Percentiles rank a stretch among this genome's conserved stretches.
These are phyloP conservation scores for Kodamaea alishanica DNA, from an alignment of 1,139 yeast genomes.

Conservation along the genomic window DNA sequence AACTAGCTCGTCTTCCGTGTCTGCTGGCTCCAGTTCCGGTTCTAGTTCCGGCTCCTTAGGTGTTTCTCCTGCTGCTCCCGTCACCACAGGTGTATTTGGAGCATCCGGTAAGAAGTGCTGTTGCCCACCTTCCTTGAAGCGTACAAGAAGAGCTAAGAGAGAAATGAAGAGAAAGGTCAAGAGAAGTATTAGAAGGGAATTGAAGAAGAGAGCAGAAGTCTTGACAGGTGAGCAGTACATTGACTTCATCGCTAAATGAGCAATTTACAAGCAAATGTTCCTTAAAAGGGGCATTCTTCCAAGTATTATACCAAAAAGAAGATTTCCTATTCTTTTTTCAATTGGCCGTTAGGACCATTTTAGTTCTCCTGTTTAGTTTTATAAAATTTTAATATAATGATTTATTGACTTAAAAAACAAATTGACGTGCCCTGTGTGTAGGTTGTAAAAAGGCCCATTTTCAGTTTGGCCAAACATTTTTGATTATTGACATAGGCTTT, in stretches of 20 bases:
- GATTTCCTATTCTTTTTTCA: too few relatives aligned
- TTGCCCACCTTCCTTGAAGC: conserved; percentile 14
- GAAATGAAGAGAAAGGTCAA: conserved; percentile 17
- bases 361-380: too few relatives aligned
- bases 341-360: too few relatives aligned
- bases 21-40: conserved; percentile 10
- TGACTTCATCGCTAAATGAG: conserved; percentile 10
- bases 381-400: too few relatives aligned
- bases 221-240: conserved; percentile 12
- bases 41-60: conserved; percentile 5
- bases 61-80: conserved; percentile 10
- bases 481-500: too few relatives aligned
- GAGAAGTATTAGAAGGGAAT: conserved; percentile 17
- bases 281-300: conserved; percentile 1
- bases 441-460: too few relatives aligned
- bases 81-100: conserved; percentile 12
- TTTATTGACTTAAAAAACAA: too few relatives aligned
- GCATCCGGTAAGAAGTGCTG: conserved; percentile 17
- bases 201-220: conserved; percentile 16
- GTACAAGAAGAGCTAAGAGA: conserved; percentile 19
- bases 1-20: conserved; percentile 4
- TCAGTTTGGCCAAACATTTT: too few relatives aligned
- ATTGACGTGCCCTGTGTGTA: too few relatives aligned
- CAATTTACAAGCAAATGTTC: not conserved
- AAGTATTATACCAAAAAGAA: too few relatives aligned